Evolutionary conservation across 2,329 filamentous ascomycete species (phyloP).

Genomic region (Pseudogymnoascus sp.): DNA sequence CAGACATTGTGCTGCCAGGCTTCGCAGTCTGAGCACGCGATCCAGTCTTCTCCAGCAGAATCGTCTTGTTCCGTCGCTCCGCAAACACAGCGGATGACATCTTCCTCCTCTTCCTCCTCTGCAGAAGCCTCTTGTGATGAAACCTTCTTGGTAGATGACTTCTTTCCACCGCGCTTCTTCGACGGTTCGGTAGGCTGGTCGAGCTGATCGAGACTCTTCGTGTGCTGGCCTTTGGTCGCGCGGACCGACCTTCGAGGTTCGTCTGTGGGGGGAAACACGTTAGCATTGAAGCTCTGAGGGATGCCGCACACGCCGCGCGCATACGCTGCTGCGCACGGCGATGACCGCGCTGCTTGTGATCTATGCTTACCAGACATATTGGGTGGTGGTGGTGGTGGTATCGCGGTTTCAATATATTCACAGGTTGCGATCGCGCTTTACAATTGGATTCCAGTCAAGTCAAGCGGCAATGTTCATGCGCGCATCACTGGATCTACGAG

Average conservation of each 20-base stretch:
- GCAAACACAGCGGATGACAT: conserved; percentile 86
- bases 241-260: conserved; percentile 91
- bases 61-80: conserved; percentile 80
- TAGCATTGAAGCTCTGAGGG: conserved; percentile 16
- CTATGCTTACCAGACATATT: conserved; percentile 54
- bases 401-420: conserved; percentile 17
- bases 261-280: conserved; percentile 36
- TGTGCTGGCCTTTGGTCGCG: conserved; percentile 93
- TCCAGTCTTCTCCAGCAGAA: conserved; percentile 84
- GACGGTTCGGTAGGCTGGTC: conserved; percentile 48
- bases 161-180: conserved; percentile 46
- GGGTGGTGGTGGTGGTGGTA: conserved; percentile 14
- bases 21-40: conserved; percentile 84
- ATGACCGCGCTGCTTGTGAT: not conserved
- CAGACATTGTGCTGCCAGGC: conserved; percentile 98
- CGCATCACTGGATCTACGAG: conserved; percentile 27
- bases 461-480: conserved; percentile 27
- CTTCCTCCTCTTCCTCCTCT: conserved; percentile 37
- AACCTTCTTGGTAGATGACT: conserved; percentile 33
- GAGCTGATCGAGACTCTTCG: conserved; percentile 73
- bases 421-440: conserved; percentile 22
- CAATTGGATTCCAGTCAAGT: conserved; percentile 24
- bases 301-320: not conserved
- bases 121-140: conserved; percentile 21
- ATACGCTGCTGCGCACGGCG: not conserved